Evolutionary conservation across 345 rosid species (phyloP).

Genomic region (thale cress (Arabidopsis thaliana)): DNA sequence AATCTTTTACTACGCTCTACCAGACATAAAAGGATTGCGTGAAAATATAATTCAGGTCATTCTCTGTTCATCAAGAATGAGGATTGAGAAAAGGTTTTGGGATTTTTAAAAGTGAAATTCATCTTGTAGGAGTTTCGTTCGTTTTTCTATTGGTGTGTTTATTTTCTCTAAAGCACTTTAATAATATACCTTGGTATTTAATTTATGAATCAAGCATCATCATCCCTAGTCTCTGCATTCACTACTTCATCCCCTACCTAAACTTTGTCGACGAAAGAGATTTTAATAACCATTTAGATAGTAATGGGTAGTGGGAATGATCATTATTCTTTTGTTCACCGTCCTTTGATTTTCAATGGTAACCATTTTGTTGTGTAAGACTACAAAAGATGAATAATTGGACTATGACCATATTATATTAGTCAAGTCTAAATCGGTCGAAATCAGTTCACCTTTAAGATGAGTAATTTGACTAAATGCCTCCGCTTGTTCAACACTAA

Average conservation of each 20-base stretch:
- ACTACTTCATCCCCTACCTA: neutral
- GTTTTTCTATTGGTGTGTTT: slow-evolving; percentile 31
- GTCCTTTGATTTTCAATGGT: neutral
- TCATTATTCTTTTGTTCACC: neutral
- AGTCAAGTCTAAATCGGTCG: neutral
- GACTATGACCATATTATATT: neutral
- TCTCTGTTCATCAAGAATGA: slow-evolving; percentile 14
- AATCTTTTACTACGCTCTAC: slow-evolving; percentile 6
- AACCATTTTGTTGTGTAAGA: neutral
- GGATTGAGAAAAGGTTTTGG: neutral
- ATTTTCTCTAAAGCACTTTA: neutral
- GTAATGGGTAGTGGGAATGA: neutral
- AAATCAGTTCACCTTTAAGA: neutral
- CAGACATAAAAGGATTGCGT: neutral
- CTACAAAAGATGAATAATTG: neutral
- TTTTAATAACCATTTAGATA: neutral
- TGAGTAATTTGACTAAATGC: neutral
- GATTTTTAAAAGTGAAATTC: neutral
- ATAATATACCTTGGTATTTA: neutral
- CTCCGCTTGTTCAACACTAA: neutral
- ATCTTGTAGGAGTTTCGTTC: slow-evolving; percentile 28
- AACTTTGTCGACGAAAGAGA: neutral
- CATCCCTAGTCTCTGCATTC: neutral
- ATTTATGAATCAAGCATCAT: slow-evolving; percentile 24
- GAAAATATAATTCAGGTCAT: slow-evolving; percentile 1